Evolutionary conservation across 2,329 filamentous ascomycete species (phyloP).

Genomic region (Tolypocladium sp.): DNA sequence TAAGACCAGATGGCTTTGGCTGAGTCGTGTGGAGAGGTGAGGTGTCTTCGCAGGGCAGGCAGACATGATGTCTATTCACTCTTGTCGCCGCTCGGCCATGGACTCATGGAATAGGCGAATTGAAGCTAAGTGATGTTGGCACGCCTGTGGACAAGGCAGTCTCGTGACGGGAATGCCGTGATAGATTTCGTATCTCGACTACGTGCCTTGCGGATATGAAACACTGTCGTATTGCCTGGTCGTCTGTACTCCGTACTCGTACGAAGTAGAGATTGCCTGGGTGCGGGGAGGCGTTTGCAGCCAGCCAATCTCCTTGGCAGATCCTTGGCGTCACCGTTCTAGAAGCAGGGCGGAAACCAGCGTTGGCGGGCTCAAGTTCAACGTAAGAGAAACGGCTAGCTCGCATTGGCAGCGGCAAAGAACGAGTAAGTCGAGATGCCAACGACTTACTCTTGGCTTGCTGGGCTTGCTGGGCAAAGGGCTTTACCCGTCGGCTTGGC

Average conservation of each 20-base stretch:
- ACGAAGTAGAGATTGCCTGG: background rate
- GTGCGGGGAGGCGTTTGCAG: background rate
- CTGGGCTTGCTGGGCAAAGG: no score
- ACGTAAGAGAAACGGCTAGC: background rate
- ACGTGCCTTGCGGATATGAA: background rate
- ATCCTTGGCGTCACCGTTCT: background rate
- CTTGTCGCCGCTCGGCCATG: no score
- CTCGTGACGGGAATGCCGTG: background rate
- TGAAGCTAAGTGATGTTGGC: background rate
- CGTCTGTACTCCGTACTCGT: background rate
- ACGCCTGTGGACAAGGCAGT: background rate
- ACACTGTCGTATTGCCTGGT: background rate
- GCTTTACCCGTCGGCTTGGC: background rate
- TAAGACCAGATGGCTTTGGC: background rate
- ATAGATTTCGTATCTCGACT: background rate
- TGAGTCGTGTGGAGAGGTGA: background rate
- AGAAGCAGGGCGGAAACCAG: background rate
- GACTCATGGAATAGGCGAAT: no score
- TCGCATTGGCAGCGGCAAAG: background rate
- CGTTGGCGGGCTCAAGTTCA: background rate
- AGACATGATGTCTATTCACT: background rate
- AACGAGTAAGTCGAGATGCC: background rate
- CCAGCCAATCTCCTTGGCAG: background rate
- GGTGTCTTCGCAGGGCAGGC: background rate
- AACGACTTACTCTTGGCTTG: no score